Conservation (phyloP, 148 eudicot genomes). For the Chenopodium album region DNA sequence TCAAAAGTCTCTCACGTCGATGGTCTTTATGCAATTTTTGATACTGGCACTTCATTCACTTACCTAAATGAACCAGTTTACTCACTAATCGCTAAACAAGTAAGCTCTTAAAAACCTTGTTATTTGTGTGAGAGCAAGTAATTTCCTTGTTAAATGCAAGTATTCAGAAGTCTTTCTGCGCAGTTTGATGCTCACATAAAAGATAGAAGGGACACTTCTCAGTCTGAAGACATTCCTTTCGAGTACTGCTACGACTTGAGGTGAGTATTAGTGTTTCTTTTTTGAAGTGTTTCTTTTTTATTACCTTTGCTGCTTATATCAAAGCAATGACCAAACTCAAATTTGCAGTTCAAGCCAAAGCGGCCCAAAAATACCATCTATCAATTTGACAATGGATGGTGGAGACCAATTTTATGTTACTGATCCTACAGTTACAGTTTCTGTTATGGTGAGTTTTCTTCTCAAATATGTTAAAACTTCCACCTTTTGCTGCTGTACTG, state of each 20-base stretch:
- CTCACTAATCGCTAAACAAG: conserved; percentile 48
- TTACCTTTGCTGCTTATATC: background rate
- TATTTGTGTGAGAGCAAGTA: background rate
- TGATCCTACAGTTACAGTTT: conserved; percentile 40
- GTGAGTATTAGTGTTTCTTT: conserved; percentile 25
- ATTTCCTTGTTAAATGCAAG: background rate
- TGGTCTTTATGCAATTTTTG: conserved; percentile 61
- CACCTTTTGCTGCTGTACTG: background rate
- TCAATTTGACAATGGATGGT: conserved; percentile 70
- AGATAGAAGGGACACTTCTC: conserved; percentile 49
- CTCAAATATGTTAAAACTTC: background rate
- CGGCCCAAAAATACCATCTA: conserved; percentile 14
- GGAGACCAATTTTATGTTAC: conserved; percentile 47
- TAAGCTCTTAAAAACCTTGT: conserved; percentile 33
- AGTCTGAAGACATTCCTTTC: conserved; percentile 52
- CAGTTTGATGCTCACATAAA: conserved; percentile 49
- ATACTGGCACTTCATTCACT: conserved; percentile 88
- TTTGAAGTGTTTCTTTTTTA: background rate
- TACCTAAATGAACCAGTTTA: conserved; percentile 73
- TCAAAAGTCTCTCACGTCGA: conserved; percentile 39
- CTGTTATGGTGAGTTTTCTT: conserved; percentile 32
- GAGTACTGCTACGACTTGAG: conserved; percentile 75
- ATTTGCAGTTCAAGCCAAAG: conserved; percentile 28
- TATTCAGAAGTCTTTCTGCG: conserved; percentile 5
- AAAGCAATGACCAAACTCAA: conserved; percentile 10